These are phyloP conservation scores for Phytophthora macrochlamydospora DNA, from an alignment of 352 stramenopile genomes.

Conservation along the genomic window DNA sequence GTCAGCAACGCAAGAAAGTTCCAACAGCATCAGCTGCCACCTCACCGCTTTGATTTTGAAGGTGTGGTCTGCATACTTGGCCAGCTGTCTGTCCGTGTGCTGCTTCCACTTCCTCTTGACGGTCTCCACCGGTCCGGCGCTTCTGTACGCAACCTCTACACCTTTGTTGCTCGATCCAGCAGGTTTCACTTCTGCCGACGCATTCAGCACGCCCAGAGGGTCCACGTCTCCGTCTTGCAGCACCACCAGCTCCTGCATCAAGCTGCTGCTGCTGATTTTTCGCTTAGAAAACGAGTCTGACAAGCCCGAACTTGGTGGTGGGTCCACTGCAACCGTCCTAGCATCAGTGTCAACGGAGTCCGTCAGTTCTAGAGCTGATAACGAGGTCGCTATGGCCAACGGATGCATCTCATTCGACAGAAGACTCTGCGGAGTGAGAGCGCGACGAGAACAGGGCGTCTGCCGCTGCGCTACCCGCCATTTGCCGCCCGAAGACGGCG, in stretches of 20 bases:
- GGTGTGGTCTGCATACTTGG: constrained; percentile 64
- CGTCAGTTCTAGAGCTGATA: constrained; percentile 3
- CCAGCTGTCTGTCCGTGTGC: constrained; percentile 71
- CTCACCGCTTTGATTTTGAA: constrained; percentile 80
- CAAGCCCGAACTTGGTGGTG: constrained; percentile 2
- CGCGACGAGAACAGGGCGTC: constrained; percentile 25
- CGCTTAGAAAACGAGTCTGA: constrained; percentile 7
- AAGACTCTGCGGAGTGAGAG: constrained; percentile 29
- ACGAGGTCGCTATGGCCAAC: constrained; percentile 27
- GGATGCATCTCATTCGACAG: constrained; percentile 50
- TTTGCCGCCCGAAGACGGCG: constrained; percentile 10
- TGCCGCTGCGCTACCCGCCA: constrained; percentile 57
- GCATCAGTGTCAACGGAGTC: background rate
- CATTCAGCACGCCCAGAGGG: constrained; percentile 57
- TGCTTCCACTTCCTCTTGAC: constrained; percentile 69
- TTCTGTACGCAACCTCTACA: constrained; percentile 1
- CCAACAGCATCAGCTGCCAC: background rate
- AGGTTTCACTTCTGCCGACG: constrained; percentile 4
- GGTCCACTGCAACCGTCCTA: background rate
- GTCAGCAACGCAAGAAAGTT: background rate
- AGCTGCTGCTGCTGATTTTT: constrained; percentile 1
- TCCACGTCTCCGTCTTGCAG: constrained; percentile 75
- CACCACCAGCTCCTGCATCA: constrained; percentile 51
- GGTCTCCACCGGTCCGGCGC: constrained; percentile 18
- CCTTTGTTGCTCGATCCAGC: constrained; percentile 2